These are phyloP conservation scores for Tricholoma furcatifolium DNA, from an alignment of 768 basidiomycete genomes.

Conservation along the genomic window DNA sequence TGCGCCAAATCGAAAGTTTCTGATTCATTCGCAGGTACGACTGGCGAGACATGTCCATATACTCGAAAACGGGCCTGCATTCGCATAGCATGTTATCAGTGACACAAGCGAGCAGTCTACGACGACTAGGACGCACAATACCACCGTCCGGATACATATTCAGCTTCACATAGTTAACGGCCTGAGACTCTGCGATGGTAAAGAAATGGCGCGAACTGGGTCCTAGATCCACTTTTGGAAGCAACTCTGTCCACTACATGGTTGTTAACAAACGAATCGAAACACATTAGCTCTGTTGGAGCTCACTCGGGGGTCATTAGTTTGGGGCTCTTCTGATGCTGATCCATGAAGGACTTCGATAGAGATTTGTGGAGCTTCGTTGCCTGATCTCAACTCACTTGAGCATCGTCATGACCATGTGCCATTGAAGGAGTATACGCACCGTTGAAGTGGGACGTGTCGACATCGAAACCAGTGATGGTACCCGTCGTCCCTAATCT, in stretches of 20 bases:
- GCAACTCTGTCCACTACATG: constrained; percentile 76
- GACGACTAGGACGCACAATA: constrained; percentile 59
- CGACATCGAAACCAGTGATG: constrained; percentile 85
- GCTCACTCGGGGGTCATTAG: constrained; percentile 55
- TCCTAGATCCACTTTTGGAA: constrained; percentile 74
- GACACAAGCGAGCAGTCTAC: constrained; percentile 5
- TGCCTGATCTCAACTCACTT: constrained; percentile 46
- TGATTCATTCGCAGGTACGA: constrained; percentile 48
- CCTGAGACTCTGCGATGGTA: constrained; percentile 51
- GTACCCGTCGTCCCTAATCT: constrained; percentile 76
- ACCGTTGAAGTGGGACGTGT: constrained; percentile 95
- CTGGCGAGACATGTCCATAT: constrained; percentile 75
- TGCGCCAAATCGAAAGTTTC: constrained; percentile 82
- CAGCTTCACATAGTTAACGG: constrained; percentile 81
- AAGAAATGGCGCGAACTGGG: constrained; percentile 91
- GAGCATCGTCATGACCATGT: not conserved
- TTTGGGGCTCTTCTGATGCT: constrained; percentile 40
- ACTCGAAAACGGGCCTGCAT: constrained; percentile 86
- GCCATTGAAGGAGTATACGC: constrained; percentile 14
- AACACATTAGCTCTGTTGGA: not conserved
- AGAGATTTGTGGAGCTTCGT: constrained; percentile 83
- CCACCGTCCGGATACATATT: constrained; percentile 98
- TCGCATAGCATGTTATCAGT: constrained; percentile 35
- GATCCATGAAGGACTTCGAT: constrained; percentile 57
- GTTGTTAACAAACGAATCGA: constrained; percentile 8